phyloP scores from a whole-genome alignment of 352 stramenopile species.

The Phytophthora pistaciae region DNA sequence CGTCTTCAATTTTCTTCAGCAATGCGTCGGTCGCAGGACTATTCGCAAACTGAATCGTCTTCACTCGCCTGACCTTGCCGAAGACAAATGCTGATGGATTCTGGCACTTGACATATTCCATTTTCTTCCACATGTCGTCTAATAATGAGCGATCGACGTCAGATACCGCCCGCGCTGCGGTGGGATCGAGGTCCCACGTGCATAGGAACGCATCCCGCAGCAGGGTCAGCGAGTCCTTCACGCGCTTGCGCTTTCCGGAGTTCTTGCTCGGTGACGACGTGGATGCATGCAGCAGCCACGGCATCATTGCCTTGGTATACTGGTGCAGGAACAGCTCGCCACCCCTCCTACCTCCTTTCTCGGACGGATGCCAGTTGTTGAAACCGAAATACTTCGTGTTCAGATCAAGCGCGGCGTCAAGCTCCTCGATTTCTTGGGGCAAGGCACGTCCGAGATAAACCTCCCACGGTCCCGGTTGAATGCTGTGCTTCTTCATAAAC shows the following conservation, averaged over 20 bases:
- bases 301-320: constrained; percentile 85
- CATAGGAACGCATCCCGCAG: constrained; percentile 85
- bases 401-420: constrained; percentile 69
- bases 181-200: constrained; percentile 84
- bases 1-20: constrained; percentile 64
- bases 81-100: constrained; percentile 80
- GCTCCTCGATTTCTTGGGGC: constrained; percentile 72
- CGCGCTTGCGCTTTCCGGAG: constrained; percentile 61
- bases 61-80: constrained; percentile 70
- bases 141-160: constrained; percentile 78
- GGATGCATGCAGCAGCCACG: constrained; percentile 70
- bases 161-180: constrained; percentile 71
- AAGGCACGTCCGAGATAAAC: constrained; percentile 78
- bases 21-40: constrained; percentile 70
- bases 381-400: constrained; percentile 85
- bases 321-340: constrained; percentile 88
- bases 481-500: constrained; percentile 84
- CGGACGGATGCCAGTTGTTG: constrained; percentile 76
- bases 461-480: constrained; percentile 84
- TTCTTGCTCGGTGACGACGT: constrained; percentile 56
- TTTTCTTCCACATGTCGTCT: constrained; percentile 89
- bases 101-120: constrained; percentile 73
- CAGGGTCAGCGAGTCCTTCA: constrained; percentile 65
- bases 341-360: constrained; percentile 72
- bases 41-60: constrained; percentile 75